A percentile compares a stretch with the other conserved stretches of the same genome.
phyloP scores from a whole-genome alignment of 805 yeast species.

The Yueomyces sp. region DNA sequence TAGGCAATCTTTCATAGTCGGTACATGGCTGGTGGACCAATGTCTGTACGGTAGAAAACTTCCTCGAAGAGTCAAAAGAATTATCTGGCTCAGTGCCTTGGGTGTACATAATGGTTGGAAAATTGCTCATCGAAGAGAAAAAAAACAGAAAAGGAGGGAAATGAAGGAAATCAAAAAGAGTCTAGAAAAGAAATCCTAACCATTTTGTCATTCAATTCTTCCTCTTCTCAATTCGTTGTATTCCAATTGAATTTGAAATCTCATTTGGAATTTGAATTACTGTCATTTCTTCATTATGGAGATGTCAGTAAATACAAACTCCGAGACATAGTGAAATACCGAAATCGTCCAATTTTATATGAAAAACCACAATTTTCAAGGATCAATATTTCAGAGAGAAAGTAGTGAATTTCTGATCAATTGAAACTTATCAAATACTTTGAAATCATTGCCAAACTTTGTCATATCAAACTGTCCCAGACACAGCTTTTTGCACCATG shows the following conservation, averaged over 20 bases:
- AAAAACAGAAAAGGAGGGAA: slow-evolving; percentile 10
- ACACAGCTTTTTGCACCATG: background rate
- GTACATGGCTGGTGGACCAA: slow-evolving; percentile 95
- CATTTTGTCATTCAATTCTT: background rate
- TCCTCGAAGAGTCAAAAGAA: slow-evolving; percentile 51
- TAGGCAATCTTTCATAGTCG: slow-evolving; percentile 73
- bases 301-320: too few relatives aligned
- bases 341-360: too few relatives aligned
- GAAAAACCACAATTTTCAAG: too few relatives aligned
- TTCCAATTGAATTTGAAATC: too few relatives aligned
- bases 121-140: slow-evolving; percentile 4
- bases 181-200: slow-evolving; percentile 3
- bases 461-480: background rate
- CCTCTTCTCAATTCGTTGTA: too few relatives aligned
- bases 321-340: too few relatives aligned
- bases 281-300: too few relatives aligned
- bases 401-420: too few relatives aligned
- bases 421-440: too few relatives aligned
- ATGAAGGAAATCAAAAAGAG: slow-evolving; percentile 7
- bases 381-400: too few relatives aligned
- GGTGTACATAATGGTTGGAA: slow-evolving; percentile 7
- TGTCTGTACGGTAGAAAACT: slow-evolving; percentile 85
- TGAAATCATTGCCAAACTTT: background rate
- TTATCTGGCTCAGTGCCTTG: slow-evolving; percentile 66
- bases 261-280: too few relatives aligned